These are phyloP conservation scores for Microdochium paspali DNA, from an alignment of 2,329 filamentous ascomycete species.

Conservation along the genomic window DNA sequence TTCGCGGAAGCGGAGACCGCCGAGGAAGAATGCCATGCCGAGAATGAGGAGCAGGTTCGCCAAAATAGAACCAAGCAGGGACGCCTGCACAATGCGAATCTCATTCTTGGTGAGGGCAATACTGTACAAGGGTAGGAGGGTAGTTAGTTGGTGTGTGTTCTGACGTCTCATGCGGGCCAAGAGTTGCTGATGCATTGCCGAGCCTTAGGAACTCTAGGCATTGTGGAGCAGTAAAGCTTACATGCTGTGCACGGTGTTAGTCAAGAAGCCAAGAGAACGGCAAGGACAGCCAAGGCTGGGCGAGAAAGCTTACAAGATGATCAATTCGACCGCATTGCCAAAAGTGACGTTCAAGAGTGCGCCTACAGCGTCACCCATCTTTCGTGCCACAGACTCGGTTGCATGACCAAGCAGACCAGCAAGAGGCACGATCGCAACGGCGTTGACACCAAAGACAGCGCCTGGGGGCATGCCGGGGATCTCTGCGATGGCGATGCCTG, in stretches of 20 bases:
- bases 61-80: slow-evolving; percentile 79
- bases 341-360: slow-evolving; percentile 70
- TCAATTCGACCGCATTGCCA: slow-evolving; percentile 71
- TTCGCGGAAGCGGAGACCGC: slow-evolving; percentile 78
- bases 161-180: not conserved
- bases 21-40: slow-evolving; percentile 84
- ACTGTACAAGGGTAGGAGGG: slow-evolving; percentile 31
- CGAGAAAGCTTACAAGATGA: slow-evolving; percentile 51
- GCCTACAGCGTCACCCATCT: slow-evolving; percentile 64
- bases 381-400: slow-evolving; percentile 64
- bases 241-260: slow-evolving; percentile 15
- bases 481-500: slow-evolving; percentile 59
- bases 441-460: slow-evolving; percentile 64
- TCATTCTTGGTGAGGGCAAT: slow-evolving; percentile 73
- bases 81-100: slow-evolving; percentile 87
- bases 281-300: not conserved
- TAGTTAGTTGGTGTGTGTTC: slow-evolving; percentile 8
- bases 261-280: not conserved
- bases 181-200: not conserved
- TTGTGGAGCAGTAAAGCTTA: slow-evolving; percentile 4
- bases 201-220: not conserved
- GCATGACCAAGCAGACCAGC: slow-evolving; percentile 64
- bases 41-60: slow-evolving; percentile 82
- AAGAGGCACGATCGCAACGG: slow-evolving; percentile 65
- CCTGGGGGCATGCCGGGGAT: slow-evolving; percentile 44